These are phyloP conservation scores for Leishmania martiniquensis DNA, from an alignment of 208 protist species.

Conservation along the genomic window DNA sequence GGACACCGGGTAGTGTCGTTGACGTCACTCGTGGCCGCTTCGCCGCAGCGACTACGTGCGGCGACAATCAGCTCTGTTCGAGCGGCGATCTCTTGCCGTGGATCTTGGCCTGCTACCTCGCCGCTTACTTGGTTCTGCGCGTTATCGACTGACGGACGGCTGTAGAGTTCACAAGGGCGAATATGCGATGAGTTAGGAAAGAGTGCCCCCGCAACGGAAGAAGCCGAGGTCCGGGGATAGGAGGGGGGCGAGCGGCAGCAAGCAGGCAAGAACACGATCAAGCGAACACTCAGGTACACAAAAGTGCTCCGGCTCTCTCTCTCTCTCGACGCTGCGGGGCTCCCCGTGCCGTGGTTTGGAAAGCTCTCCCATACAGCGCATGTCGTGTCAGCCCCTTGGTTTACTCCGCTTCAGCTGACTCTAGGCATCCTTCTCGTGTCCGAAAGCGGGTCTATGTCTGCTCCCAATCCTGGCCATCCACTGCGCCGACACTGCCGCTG, in stretches of 20 bases:
- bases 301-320: background rate
- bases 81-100: constrained; percentile 5
- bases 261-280: background rate
- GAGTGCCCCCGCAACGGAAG: too few species aligned
- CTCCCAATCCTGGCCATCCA: background rate
- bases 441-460: too few species aligned
- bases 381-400: background rate
- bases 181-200: background rate
- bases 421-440: background rate
- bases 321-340: too few species aligned
- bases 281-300: background rate
- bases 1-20: background rate
- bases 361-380: background rate
- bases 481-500: background rate
- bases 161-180: background rate
- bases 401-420: background rate
- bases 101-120: constrained; percentile 14
- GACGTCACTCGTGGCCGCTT: background rate
- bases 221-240: too few species aligned
- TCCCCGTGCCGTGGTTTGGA: background rate
- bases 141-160: background rate
- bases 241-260: background rate
- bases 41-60: background rate
- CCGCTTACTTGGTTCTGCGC: constrained; percentile 10
- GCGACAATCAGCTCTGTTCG: background rate